Conservation (phyloP, 208 protist genomes). For the Trypanosoma scelopori region DNA sequence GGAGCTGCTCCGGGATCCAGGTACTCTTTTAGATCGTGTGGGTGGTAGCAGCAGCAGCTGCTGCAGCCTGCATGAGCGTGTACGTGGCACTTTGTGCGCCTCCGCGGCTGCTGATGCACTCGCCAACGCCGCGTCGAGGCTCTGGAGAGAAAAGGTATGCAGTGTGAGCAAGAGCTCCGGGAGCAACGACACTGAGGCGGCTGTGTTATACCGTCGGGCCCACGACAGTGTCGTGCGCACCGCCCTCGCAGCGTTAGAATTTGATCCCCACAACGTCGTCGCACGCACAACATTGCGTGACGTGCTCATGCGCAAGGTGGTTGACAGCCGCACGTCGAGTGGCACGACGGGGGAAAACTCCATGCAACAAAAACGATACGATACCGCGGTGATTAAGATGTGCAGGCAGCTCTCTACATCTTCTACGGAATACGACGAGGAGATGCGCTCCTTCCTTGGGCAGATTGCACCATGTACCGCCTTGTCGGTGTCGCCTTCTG, state of each 20-base stretch:
- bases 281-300: slow-evolving; percentile 42
- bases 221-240: slow-evolving; percentile 61
- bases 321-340: background rate
- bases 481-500: background rate
- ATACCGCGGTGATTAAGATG: slow-evolving; percentile 8
- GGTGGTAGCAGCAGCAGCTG: background rate
- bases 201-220: slow-evolving; percentile 14
- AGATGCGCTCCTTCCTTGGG: background rate
- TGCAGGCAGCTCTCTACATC: slow-evolving; percentile 17
- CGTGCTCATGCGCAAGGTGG: slow-evolving; percentile 27
- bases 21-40: slow-evolving; percentile 1
- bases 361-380: slow-evolving; percentile 12
- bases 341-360: slow-evolving; percentile 4
- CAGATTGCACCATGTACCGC: background rate
- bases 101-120: slow-evolving; percentile 32
- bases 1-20: slow-evolving; percentile 1
- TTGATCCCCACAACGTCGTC: slow-evolving; percentile 42
- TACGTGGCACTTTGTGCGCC: slow-evolving; percentile 26
- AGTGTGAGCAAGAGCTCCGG: background rate
- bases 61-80: slow-evolving; percentile 20
- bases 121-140: slow-evolving; percentile 31
- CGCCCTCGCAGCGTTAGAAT: slow-evolving; percentile 52
- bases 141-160: slow-evolving; percentile 48
- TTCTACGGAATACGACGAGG: background rate
- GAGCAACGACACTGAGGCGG: slow-evolving; percentile 3